Base-by-base conservation (phyloP, 1,139 yeast species). In the Saccharomyces hybrid region DNA sequence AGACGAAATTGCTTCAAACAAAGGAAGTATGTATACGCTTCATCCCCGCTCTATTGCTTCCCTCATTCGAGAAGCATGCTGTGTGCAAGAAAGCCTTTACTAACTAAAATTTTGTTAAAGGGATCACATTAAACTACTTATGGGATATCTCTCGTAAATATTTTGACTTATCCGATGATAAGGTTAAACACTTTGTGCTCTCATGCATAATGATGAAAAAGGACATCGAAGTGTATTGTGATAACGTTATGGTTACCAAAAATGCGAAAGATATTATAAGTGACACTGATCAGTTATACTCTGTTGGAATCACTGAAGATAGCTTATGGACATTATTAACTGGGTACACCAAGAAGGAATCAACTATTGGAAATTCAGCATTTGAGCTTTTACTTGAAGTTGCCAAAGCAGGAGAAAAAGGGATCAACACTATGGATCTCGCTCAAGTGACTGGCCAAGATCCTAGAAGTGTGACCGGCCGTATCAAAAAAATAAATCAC, bases 381-480 rank as follows among this genome's bases (percentile, higher is more conserved):
- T 78, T 74, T 61, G 76, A 76, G 28, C 61, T 78, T 46, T 59
- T 78, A n/a, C 62, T 73, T 27, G 73, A 72, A 47, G 76, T 85
- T 51, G 86, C 89, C 0, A 78, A 76, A 56, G 66, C 78, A 46
- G 83, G 82, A 25, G 70, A 74, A 0, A 62, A 67, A 1, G 93
- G 93, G 9, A 78, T 84, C 11, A 76, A 79, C 55, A 79, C 90
- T 0, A 73, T 81, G 32, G 81, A 80, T 29, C 70, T 85, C 56
- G 78, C 82, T 4, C 73, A 73, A 46, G 73, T 71, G 14, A 80
- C 89, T 0, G 79, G 79, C 5, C 93, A 85, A 67, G 93, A 85
- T 63, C 80, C 84, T n/a, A 74, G 91, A 57, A 84, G 90, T 53
- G 72, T 84, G 46, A 83, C 90, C 0, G 75, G 82, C 1, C 74